Percentiles rank a stretch among this genome's conserved stretches.
Conservation (phyloP, 768 basidiomycete species). For the Coprinopsis marcescibilis region DNA sequence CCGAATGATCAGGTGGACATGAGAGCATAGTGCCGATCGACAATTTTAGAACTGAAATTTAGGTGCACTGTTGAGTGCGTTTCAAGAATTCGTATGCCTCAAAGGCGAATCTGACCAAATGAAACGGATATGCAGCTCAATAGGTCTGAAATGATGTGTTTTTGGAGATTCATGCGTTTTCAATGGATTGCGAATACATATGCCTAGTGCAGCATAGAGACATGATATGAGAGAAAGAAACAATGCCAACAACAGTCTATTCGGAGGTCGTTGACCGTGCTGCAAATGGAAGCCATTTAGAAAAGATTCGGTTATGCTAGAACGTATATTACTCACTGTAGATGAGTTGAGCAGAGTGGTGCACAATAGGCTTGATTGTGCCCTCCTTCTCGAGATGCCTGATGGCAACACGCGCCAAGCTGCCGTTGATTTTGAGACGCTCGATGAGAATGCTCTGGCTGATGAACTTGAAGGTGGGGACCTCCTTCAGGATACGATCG, state of each 20-base stretch:
- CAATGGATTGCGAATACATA: conserved; percentile 26
- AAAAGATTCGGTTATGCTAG: neutral
- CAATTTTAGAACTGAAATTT: no score
- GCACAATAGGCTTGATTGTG: conserved; percentile 92
- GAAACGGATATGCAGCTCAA: neutral
- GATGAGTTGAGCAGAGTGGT: conserved; percentile 89
- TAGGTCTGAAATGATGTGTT: neutral
- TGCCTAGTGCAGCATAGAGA: conserved; percentile 30
- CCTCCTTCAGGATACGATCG: conserved; percentile 96
- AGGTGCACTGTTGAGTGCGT: no score
- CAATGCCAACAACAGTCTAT: conserved; percentile 23
- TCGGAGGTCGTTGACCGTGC: conserved; percentile 49
- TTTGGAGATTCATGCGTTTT: conserved; percentile 3
- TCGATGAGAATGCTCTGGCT: conserved; percentile 97
- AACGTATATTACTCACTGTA: conserved; percentile 68
- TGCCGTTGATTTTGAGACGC: conserved; percentile 94
- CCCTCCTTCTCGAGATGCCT: conserved; percentile 90
- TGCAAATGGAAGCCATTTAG: conserved; percentile 15
- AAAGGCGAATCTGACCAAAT: no score
- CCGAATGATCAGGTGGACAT: no score
- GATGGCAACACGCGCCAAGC: conserved; percentile 88
- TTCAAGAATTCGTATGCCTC: no score
- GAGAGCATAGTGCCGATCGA: no score
- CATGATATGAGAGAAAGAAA: conserved; percentile 14
- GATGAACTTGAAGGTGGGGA: conserved; percentile 99